These are phyloP conservation scores for Trichophyton verrucosum DNA, from an alignment of 2,329 filamentous ascomycete genomes.

Conservation along the genomic window DNA sequence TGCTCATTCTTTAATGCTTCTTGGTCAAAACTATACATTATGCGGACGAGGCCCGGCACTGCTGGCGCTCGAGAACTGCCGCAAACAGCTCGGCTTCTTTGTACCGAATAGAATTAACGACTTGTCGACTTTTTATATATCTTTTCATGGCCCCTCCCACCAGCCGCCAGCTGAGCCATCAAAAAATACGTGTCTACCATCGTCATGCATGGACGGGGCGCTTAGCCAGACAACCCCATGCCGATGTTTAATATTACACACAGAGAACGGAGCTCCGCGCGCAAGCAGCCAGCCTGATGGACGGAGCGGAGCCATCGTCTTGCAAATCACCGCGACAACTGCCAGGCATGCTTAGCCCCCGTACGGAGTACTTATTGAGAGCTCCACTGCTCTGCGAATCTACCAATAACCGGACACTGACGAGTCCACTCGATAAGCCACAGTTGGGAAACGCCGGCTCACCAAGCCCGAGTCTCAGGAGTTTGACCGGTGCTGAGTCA, in stretches of 20 bases:
- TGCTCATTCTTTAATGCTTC: no score
- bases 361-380: no score
- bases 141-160: not conserved
- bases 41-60: not conserved
- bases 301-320: not conserved
- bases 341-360: not conserved
- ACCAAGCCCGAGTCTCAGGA: not conserved
- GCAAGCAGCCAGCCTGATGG: no score
- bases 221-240: not conserved
- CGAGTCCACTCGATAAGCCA: not conserved
- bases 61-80: not conserved
- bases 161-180: not conserved
- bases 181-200: not conserved
- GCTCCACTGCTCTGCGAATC: not conserved
- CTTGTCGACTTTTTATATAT: not conserved
- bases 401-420: not conserved
- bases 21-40: not conserved
- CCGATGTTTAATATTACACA: not conserved
- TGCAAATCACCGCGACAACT: not conserved
- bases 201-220: not conserved
- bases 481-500: not conserved
- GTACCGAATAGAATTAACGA: not conserved
- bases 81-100: not conserved
- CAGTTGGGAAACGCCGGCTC: not conserved
- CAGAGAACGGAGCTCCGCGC: no score